phyloP scores from a whole-genome alignment of 106 monocot species.

The Gastrodia elata region DNA sequence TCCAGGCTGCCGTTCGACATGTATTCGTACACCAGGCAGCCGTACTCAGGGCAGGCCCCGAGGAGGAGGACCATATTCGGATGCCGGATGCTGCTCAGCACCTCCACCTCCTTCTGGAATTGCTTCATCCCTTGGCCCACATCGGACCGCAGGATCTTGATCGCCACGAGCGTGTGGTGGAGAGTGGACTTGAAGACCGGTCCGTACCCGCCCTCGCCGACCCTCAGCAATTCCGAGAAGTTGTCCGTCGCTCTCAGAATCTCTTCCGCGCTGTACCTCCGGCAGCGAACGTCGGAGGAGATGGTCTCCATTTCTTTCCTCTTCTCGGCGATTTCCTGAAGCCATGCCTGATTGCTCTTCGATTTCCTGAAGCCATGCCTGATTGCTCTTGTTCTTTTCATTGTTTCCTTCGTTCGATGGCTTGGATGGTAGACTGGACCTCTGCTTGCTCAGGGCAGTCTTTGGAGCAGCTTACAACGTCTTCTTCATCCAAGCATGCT shows the following conservation, averaged over 20 bases:
- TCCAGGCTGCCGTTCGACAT: conserved; percentile 61
- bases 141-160: conserved; percentile 67
- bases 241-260: conserved; percentile 39
- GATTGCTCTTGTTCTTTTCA: not conserved
- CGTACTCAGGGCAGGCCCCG: conserved; percentile 57
- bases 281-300: conserved; percentile 13
- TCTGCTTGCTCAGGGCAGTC: not conserved
- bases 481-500: not conserved
- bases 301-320: conserved; percentile 9
- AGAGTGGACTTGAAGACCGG: conserved; percentile 63
- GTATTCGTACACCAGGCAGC: conserved; percentile 57
- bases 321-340: conserved; percentile 6
- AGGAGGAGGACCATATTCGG: conserved; percentile 63
- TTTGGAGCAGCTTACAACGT: not conserved
- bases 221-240: conserved; percentile 30
- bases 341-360: not conserved
- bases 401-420: not conserved
- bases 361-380: no score
- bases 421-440: not conserved
- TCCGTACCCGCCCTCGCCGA: conserved; percentile 80
- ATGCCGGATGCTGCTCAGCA: conserved; percentile 50
- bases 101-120: conserved; percentile 73
- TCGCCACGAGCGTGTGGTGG: conserved; percentile 60
- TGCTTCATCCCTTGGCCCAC: conserved; percentile 61
- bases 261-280: conserved; percentile 40